A percentile compares a stretch with the other conserved stretches of the same genome.
Evolutionary conservation across 768 basidiomycete species (phyloP).

Genomic region (Mycena olivaceomarginata): DNA sequence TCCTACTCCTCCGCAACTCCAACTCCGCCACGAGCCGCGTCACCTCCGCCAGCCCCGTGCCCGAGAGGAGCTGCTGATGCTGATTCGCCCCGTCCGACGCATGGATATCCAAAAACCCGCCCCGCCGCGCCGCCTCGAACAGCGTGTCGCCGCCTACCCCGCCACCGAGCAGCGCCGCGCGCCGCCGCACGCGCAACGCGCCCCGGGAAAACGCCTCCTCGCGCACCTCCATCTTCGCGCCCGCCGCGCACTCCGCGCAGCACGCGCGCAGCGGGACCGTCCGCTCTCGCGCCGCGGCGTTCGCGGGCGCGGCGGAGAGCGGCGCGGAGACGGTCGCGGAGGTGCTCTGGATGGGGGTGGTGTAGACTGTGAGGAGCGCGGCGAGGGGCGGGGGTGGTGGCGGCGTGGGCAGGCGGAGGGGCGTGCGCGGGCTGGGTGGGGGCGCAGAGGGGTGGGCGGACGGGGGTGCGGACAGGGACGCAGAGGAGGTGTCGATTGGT

Average conservation of each 20-base stretch:
- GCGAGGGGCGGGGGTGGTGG: background rate
- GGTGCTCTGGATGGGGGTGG: slow-evolving; percentile 37
- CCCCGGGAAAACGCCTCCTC: slow-evolving; percentile 43
- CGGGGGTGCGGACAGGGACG: background rate
- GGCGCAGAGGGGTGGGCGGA: background rate
- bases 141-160: slow-evolving; percentile 2
- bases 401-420: background rate
- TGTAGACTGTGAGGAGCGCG: background rate
- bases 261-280: slow-evolving; percentile 85
- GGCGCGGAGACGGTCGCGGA: slow-evolving; percentile 53
- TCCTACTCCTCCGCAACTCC: slow-evolving; percentile 24
- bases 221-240: slow-evolving; percentile 22
- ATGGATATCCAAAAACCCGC: slow-evolving; percentile 19
- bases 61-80: slow-evolving; percentile 16
- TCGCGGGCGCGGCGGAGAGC: slow-evolving; percentile 24
- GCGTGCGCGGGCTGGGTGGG: background rate
- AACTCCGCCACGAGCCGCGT: slow-evolving; percentile 41
- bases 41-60: slow-evolving; percentile 39
- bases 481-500: background rate
- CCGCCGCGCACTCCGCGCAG: slow-evolving; percentile 73
- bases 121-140: slow-evolving; percentile 27
- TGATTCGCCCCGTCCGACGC: too few relatives aligned
- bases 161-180: background rate
- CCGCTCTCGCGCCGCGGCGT: slow-evolving; percentile 40
- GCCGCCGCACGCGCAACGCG: slow-evolving; percentile 39